A percentile compares a stretch with the other conserved stretches of the same genome.
Evolutionary conservation across 1,284 basidiomycete species (phyloP).

Genomic region (Phaffia rhodozyma): DNA sequence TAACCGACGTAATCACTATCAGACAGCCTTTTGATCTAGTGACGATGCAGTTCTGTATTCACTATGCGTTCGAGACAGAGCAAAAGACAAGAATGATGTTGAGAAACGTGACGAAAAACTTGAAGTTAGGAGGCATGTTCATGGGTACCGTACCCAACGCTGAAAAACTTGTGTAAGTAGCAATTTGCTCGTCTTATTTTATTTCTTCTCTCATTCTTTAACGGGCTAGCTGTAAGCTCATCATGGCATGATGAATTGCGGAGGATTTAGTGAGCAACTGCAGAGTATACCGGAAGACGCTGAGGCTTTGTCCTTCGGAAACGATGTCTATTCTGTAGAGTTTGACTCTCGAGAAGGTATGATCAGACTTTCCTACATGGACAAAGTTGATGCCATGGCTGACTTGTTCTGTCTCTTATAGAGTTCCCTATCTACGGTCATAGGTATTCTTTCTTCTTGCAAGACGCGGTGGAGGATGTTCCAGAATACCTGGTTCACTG

Average conservation of each 20-base stretch:
- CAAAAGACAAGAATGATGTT: slow-evolving; percentile 84
- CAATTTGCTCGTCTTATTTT: slow-evolving; percentile 2
- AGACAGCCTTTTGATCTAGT: slow-evolving; percentile 72
- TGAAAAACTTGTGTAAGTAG: slow-evolving; percentile 58
- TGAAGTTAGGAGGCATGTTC: slow-evolving; percentile 74
- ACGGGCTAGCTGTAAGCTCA: neutral
- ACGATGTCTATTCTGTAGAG: slow-evolving; percentile 73
- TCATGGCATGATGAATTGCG: neutral
- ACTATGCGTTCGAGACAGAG: slow-evolving; percentile 90
- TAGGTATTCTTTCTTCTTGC: slow-evolving; percentile 83
- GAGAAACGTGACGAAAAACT: slow-evolving; percentile 69
- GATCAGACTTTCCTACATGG: too few relatives aligned
- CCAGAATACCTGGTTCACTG: slow-evolving; percentile 94
- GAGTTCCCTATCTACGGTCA: slow-evolving; percentile 67
- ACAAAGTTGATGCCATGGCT: too few relatives aligned
- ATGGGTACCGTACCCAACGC: slow-evolving; percentile 90
- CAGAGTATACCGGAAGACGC: slow-evolving; percentile 50
- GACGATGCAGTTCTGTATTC: slow-evolving; percentile 99
- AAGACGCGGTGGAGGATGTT: slow-evolving; percentile 91
- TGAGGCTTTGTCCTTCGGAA: slow-evolving; percentile 70
- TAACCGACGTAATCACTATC: slow-evolving; percentile 38
- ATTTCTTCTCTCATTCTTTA: neutral
- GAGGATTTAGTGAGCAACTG: slow-evolving; percentile 46
- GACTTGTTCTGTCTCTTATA: too few relatives aligned
- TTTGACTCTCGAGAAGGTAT: slow-evolving; percentile 52